Conservation (phyloP, 2,329 filamentous ascomycete genomes). For the Aspergillus pseudoglaucus region DNA sequence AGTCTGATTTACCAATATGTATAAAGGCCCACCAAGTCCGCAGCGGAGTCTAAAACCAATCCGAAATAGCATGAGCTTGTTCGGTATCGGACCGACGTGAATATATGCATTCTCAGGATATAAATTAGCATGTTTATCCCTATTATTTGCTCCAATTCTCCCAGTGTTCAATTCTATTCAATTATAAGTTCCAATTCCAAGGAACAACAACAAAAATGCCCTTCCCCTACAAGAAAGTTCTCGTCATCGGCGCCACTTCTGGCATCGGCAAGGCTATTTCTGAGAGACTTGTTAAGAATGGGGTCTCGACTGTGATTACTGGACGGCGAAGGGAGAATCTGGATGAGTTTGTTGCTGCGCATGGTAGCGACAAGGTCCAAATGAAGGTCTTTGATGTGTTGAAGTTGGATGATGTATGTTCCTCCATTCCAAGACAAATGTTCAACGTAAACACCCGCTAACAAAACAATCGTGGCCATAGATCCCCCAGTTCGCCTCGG, state of each 20-base stretch:
- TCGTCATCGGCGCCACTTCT: slow-evolving; percentile 47
- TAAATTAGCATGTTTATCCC: not conserved
- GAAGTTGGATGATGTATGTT: slow-evolving; percentile 39
- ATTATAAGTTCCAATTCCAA: not conserved
- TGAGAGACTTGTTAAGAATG: slow-evolving; percentile 42
- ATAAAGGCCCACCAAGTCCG: not conserved
- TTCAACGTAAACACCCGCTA: not conserved
- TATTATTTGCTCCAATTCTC: not conserved
- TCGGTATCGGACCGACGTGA: too few relatives aligned
- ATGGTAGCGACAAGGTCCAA: slow-evolving; percentile 43
- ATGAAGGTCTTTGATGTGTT: slow-evolving; percentile 47
- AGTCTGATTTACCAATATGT: not conserved
- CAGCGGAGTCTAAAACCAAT: not conserved
- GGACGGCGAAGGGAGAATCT: slow-evolving; percentile 49
- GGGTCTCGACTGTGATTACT: slow-evolving; percentile 43
- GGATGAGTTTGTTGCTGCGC: slow-evolving; percentile 40
- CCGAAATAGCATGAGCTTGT: not conserved
- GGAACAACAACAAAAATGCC: slow-evolving; percentile 25
- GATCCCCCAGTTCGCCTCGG: slow-evolving; percentile 14
- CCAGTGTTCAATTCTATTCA: not conserved
- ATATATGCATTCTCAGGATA: too few relatives aligned
- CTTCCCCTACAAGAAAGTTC: slow-evolving; percentile 46
- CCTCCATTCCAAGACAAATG: not conserved
- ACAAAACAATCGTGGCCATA: not conserved
- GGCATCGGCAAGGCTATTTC: slow-evolving; percentile 46